A percentile compares a stretch with the other conserved stretches of the same genome.
Evolutionary conservation across 345 rosid species (phyloP).

Genomic region (Rhodamnia argentea): DNA sequence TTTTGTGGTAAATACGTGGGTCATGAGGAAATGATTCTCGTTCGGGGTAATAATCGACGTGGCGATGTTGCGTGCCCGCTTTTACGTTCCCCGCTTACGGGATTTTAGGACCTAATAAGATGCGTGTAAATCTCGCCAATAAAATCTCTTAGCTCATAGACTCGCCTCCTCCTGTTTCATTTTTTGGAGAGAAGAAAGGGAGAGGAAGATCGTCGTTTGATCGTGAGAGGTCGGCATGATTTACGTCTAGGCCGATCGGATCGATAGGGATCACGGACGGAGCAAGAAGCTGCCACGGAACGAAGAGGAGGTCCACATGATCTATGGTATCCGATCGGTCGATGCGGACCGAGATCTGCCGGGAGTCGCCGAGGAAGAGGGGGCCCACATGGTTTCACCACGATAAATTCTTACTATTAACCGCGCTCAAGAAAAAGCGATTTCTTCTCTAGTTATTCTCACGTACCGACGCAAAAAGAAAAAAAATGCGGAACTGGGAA

Average conservation of each 20-base stretch:
- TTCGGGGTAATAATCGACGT: neutral
- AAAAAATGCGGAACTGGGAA: neutral
- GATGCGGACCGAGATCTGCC: too few species aligned
- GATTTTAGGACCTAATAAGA: rapidly evolving
- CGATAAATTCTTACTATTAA: too few species aligned
- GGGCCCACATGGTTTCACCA: too few species aligned
- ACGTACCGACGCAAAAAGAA: too few species aligned
- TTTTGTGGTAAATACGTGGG: neutral
- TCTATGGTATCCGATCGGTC: neutral
- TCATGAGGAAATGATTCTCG: neutral
- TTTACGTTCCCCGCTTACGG: neutral
- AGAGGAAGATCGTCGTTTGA: neutral
- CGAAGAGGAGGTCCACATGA: neutral
- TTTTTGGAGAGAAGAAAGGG: neutral
- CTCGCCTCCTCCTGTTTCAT: neutral
- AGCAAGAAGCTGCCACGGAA: too few species aligned
- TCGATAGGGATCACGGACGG: neutral
- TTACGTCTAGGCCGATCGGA: neutral
- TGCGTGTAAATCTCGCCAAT: neutral
- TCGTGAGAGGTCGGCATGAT: neutral
- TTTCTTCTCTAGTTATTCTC: too few species aligned
- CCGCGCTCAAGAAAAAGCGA: neutral
- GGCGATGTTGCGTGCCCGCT: neutral
- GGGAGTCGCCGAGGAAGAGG: neutral
- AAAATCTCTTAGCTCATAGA: neutral